phyloP scores from a whole-genome alignment of 148 eudicot species.

The Camellia japonica region DNA sequence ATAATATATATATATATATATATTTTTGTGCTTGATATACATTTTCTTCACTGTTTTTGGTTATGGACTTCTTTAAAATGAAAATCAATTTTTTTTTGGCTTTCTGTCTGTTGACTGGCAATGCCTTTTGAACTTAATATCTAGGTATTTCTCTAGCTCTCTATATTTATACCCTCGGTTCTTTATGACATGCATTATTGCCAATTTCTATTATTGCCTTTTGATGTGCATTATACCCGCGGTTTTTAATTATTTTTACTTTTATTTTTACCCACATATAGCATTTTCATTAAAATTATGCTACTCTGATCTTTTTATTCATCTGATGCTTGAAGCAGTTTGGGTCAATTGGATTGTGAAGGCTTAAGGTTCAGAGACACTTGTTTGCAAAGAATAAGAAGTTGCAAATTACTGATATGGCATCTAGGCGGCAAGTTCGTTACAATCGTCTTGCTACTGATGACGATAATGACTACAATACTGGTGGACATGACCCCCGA shows the following conservation, averaged over 20 bases:
- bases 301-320: background rate
- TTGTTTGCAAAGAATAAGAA: too few species aligned
- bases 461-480: constrained; percentile 41
- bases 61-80: background rate
- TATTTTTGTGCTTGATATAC: background rate
- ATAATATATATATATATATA: too few species aligned
- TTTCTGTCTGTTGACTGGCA: background rate
- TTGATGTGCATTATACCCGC: too few species aligned
- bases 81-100: background rate
- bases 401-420: constrained; percentile 38
- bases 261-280: too few species aligned
- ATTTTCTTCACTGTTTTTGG: background rate
- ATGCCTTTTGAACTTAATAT: background rate
- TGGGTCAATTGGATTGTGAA: background rate
- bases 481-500: constrained; percentile 56
- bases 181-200: background rate
- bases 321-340: constrained; percentile 1
- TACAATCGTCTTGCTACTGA: constrained; percentile 63
- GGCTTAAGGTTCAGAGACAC: background rate
- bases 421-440: constrained; percentile 61
- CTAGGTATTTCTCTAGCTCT: background rate
- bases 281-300: too few species aligned
- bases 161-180: too few species aligned
- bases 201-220: too few species aligned
- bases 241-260: too few species aligned